Evolutionary conservation across 2,329 filamentous ascomycete genomes (phyloP).

Genomic region (Penicillium frequentans): DNA sequence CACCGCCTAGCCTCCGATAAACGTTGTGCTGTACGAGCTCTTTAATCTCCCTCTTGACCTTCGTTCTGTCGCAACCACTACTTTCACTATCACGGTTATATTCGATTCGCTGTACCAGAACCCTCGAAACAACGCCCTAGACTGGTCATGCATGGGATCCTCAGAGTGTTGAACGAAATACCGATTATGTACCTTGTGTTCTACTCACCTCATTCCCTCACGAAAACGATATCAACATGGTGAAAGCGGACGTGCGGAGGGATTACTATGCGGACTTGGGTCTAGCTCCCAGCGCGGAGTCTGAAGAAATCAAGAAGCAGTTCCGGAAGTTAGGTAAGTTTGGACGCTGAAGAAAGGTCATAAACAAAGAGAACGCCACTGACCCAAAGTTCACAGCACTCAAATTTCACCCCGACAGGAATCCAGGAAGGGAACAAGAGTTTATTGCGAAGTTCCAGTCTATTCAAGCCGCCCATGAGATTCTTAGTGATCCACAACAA

Average conservation of each 20-base stretch:
- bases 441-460: slow-evolving; percentile 80
- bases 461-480: slow-evolving; percentile 82
- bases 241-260: slow-evolving; percentile 65
- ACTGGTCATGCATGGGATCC: slow-evolving; percentile 17
- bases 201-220: slow-evolving; percentile 6
- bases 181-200: slow-evolving; percentile 16
- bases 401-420: slow-evolving; percentile 85
- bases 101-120: slow-evolving; percentile 2
- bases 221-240: slow-evolving; percentile 54
- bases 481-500: slow-evolving; percentile 62
- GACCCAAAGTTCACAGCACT: slow-evolving; percentile 57
- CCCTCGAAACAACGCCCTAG: slow-evolving; percentile 1
- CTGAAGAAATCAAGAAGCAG: slow-evolving; percentile 79
- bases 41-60: neutral
- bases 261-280: slow-evolving; percentile 88
- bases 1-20: neutral
- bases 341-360: neutral
- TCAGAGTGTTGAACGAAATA: slow-evolving; percentile 2
- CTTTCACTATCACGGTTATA: neutral
- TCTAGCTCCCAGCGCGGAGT: slow-evolving; percentile 64
- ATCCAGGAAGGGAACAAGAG: slow-evolving; percentile 77
- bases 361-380: slow-evolving; percentile 1
- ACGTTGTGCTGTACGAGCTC: neutral
- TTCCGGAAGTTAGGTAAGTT: slow-evolving; percentile 75
- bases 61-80: neutral